phyloP scores from a whole-genome alignment of 179 eudicot species.

The Dionaea muscipula region DNA sequence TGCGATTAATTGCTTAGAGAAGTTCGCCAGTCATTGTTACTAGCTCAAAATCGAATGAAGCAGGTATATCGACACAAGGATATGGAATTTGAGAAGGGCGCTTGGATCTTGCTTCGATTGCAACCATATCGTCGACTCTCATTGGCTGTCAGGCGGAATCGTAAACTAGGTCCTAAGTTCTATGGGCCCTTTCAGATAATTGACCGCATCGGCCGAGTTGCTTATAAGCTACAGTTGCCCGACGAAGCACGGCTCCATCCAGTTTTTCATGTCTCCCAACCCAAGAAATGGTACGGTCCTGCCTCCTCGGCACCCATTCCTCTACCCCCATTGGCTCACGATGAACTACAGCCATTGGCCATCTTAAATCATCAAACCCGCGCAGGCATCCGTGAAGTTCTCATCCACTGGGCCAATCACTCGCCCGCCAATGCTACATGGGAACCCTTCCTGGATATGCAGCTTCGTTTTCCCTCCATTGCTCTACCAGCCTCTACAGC shows the following conservation, averaged over 20 bases:
- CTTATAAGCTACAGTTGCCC: neutral
- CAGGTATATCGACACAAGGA: neutral
- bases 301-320: no score
- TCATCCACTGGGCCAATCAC: no score
- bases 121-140: conserved; percentile 5
- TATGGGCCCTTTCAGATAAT: neutral
- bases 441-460: no score
- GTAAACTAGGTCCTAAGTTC: neutral
- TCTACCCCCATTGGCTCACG: no score
- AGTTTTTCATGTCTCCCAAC: conserved; percentile 2
- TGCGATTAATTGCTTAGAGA: neutral
- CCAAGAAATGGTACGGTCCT: neutral
- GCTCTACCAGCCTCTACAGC: no score
- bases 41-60: conserved; percentile 4
- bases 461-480: no score
- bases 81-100: neutral
- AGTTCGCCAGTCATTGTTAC: no score
- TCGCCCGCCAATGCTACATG: no score
- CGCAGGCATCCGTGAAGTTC: no score
- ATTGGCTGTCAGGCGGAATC: neutral
- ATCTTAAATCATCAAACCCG: no score
- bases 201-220: neutral
- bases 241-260: neutral
- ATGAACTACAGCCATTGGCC: no score
- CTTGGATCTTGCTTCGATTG: neutral